Percentiles rank a stretch among this genome's conserved stretches.
Conservation (phyloP, 768 basidiomycete species). For the Paxillus ammoniavirescens region DNA sequence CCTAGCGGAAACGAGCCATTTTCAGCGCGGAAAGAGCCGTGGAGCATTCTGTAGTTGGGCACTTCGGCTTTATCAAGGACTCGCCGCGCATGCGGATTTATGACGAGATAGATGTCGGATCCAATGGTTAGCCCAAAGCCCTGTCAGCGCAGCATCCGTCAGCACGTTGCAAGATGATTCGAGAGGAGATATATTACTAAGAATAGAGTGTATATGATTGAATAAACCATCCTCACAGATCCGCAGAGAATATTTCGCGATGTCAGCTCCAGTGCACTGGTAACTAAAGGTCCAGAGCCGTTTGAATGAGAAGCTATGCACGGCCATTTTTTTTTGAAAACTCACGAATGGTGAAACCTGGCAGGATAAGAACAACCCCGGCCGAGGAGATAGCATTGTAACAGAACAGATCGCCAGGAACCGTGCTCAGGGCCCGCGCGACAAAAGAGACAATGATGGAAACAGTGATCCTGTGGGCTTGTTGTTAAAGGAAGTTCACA, state of each 20-base stretch:
- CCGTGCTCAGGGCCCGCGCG: slow-evolving; percentile 74
- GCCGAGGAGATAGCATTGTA: slow-evolving; percentile 89
- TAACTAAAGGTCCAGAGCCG: slow-evolving; percentile 43
- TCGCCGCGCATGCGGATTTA: slow-evolving; percentile 56
- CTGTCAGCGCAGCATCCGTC: slow-evolving; percentile 32
- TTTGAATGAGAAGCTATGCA: not conserved
- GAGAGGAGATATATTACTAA: slow-evolving; percentile 42
- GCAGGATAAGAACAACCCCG: slow-evolving; percentile 87
- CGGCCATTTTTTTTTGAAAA: slow-evolving; percentile 14
- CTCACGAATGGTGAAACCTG: slow-evolving; percentile 81
- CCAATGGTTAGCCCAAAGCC: slow-evolving; percentile 85
- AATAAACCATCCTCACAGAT: slow-evolving; percentile 80
- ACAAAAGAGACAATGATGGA: slow-evolving; percentile 83
- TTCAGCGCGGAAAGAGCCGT: slow-evolving; percentile 50
- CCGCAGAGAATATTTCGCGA: slow-evolving; percentile 81
- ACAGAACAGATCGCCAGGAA: slow-evolving; percentile 76
- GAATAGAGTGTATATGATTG: slow-evolving; percentile 83
- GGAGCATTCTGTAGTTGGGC: slow-evolving; percentile 43
- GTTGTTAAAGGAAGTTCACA: not conserved
- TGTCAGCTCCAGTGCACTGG: slow-evolving; percentile 76
- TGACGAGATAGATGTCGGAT: slow-evolving; percentile 73
- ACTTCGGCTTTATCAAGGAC: slow-evolving; percentile 31
- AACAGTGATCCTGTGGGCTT: slow-evolving; percentile 64
- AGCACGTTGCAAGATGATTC: slow-evolving; percentile 1
- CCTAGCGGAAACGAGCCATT: slow-evolving; percentile 45